phyloP scores from a whole-genome alignment of 768 basidiomycete species.

The Leccinum obscurum region DNA sequence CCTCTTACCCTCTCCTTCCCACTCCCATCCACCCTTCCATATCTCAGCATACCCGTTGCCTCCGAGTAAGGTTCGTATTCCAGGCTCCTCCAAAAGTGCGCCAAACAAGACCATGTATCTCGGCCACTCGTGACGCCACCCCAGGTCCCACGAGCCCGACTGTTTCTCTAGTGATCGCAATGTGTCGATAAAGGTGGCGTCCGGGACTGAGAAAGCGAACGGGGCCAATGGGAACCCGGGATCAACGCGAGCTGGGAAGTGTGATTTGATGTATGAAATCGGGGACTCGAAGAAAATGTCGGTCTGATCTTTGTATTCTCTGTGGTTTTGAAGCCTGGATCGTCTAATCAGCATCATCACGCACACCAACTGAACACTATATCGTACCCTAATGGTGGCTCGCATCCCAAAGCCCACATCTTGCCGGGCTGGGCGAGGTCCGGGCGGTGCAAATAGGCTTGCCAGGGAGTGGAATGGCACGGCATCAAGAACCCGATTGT shows the following conservation, averaged over 20 bases:
- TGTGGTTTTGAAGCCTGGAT: conserved; percentile 44
- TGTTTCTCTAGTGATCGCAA: conserved; percentile 31
- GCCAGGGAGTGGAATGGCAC: conserved; percentile 95
- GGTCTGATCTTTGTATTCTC: conserved; percentile 76
- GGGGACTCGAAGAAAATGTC: conserved; percentile 80
- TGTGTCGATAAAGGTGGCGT: conserved; percentile 31
- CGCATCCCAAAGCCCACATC: conserved; percentile 89
- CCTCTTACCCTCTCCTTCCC: conserved; percentile 60
- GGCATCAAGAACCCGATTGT: conserved; percentile 88
- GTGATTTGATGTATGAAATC: conserved; percentile 55
- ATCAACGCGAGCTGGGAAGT: conserved; percentile 69
- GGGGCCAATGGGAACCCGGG: conserved; percentile 63
- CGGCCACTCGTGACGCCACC: conserved; percentile 79
- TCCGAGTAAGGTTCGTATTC: conserved; percentile 47
- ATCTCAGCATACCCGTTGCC: conserved; percentile 62
- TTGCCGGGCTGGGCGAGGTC: conserved; percentile 54
- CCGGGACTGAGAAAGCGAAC: conserved; percentile 51
- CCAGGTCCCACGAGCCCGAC: conserved; percentile 25
- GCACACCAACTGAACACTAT: background rate
- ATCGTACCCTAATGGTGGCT: conserved; percentile 84
- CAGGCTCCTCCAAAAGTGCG: conserved; percentile 57
- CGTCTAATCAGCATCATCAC: conserved; percentile 12
- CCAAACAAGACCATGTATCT: conserved; percentile 83
- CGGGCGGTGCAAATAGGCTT: conserved; percentile 77
- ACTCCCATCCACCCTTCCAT: conserved; percentile 71